These are phyloP conservation scores for Teunomyces stri DNA, from an alignment of 805 yeast genomes.

Conservation along the genomic window DNA sequence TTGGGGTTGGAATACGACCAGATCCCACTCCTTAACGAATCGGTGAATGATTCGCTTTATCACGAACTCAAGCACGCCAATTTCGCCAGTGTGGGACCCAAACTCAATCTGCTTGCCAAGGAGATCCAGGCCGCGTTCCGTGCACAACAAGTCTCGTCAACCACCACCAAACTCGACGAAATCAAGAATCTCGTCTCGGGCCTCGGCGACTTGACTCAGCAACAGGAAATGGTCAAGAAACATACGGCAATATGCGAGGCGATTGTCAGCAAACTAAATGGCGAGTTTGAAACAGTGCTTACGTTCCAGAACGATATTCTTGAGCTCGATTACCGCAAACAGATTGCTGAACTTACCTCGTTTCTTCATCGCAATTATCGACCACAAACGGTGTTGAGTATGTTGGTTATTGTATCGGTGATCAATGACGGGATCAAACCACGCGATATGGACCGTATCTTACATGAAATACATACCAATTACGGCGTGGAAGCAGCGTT, in stretches of 20 bases:
- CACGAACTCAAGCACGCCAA: slow-evolving; percentile 58
- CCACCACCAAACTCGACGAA: slow-evolving; percentile 19
- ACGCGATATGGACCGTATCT: slow-evolving; percentile 55
- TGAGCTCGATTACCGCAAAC: slow-evolving; percentile 36
- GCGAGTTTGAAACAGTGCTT: slow-evolving; percentile 44
- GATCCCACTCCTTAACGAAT: slow-evolving; percentile 50
- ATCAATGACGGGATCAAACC: slow-evolving; percentile 68
- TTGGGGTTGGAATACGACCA: slow-evolving; percentile 44
- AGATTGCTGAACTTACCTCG: slow-evolving; percentile 27
- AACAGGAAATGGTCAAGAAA: slow-evolving; percentile 65
- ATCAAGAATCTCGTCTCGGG: slow-evolving; percentile 72
- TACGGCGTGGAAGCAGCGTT: slow-evolving; percentile 60
- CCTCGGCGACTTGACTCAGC: slow-evolving; percentile 61
- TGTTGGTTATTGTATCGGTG: slow-evolving; percentile 57
- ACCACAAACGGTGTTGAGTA: slow-evolving; percentile 45
- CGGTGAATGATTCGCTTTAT: slow-evolving; percentile 54
- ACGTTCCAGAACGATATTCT: slow-evolving; percentile 72
- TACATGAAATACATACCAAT: slow-evolving; percentile 54
- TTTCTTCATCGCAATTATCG: slow-evolving; percentile 40
- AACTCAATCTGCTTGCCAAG: slow-evolving; percentile 68
- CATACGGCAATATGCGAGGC: slow-evolving; percentile 76
- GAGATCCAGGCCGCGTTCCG: slow-evolving; percentile 68
- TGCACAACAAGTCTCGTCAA: slow-evolving; percentile 35
- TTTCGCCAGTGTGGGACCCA: slow-evolving; percentile 76
- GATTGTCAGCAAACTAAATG: slow-evolving; percentile 48